Evolutionary conservation across 352 stramenopile genomes (phyloP).

Genomic region (Phytophthora palmivora): DNA sequence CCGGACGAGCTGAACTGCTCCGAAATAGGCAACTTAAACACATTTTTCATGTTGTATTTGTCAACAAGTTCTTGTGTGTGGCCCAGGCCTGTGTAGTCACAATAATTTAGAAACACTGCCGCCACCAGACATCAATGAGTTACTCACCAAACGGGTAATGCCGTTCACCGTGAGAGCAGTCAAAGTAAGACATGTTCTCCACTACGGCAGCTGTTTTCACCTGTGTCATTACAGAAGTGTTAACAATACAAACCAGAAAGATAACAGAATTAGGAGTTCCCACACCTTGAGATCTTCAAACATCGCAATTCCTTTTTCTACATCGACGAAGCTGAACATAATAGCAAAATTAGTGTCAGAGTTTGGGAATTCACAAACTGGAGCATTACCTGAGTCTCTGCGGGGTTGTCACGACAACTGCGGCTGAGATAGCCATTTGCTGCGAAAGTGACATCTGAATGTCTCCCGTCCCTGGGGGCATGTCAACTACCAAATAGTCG

Average conservation of each 20-base stretch:
- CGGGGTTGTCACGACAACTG: constrained; percentile 99
- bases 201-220: constrained; percentile 97
- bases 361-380: neutral
- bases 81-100: constrained; percentile 49
- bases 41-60: constrained; percentile 86
- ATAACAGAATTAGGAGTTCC: neutral
- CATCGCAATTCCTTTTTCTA: constrained; percentile 99
- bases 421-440: constrained; percentile 96
- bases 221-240: constrained; percentile 35
- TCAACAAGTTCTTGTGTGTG: constrained; percentile 81
- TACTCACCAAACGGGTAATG: constrained; percentile 87
- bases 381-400: constrained; percentile 91
- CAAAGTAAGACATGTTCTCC: constrained; percentile 99
- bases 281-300: constrained; percentile 96
- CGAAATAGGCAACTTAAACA: constrained; percentile 86
- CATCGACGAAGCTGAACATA: constrained; percentile 94
- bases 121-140: neutral
- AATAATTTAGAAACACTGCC: neutral
- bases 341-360: constrained; percentile 1
- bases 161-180: constrained; percentile 86
- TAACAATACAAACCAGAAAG: neutral
- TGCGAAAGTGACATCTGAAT: constrained; percentile 99
- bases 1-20: constrained; percentile 75
- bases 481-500: constrained; percentile 99
- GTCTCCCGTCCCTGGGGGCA: constrained; percentile 99